Conservation (phyloP, 1,139 yeast genomes). For the Scheffersomyces cryptocercus region DNA sequence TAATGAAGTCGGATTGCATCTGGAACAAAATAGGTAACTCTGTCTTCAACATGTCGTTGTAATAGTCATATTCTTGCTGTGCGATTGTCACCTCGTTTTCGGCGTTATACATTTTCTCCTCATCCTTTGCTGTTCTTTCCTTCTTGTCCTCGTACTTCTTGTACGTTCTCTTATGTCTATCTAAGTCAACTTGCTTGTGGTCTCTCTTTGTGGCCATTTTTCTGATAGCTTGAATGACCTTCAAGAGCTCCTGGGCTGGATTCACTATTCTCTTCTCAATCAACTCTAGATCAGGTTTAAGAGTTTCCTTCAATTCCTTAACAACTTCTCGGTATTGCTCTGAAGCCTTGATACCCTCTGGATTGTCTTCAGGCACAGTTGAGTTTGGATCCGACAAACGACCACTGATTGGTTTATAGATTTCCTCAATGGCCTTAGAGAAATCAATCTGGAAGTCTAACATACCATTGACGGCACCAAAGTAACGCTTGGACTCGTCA, state of each 20-base stretch:
- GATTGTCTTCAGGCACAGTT: conserved; percentile 86
- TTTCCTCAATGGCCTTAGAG: conserved; percentile 90
- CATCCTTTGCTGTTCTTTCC: conserved; percentile 84
- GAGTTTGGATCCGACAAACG: conserved; percentile 87
- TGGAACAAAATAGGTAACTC: conserved; percentile 86
- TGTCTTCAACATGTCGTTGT: conserved; percentile 87
- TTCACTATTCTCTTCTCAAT: conserved; percentile 85
- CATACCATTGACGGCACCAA: conserved; percentile 91
- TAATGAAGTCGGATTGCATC: conserved; percentile 88
- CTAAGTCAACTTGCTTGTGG: conserved; percentile 93
- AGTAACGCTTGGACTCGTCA: conserved; percentile 87
- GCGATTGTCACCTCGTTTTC: conserved; percentile 91
- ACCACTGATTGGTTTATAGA: conserved; percentile 94
- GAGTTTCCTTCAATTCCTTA: conserved; percentile 75
- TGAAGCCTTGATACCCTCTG: conserved; percentile 93
- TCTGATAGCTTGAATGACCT: conserved; percentile 76
- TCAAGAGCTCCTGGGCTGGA: conserved; percentile 90
- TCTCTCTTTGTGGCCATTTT: conserved; percentile 95
- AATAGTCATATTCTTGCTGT: conserved; percentile 93
- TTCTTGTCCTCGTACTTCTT: conserved; percentile 78
- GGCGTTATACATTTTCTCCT: conserved; percentile 82
- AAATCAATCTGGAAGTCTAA: conserved; percentile 90
- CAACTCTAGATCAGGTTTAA: conserved; percentile 91
- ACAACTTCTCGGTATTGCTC: conserved; percentile 90
- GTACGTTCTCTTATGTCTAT: conserved; percentile 71